phyloP scores from a whole-genome alignment of 2,329 filamentous ascomycete species.

The Pseudocercospora vitis region DNA sequence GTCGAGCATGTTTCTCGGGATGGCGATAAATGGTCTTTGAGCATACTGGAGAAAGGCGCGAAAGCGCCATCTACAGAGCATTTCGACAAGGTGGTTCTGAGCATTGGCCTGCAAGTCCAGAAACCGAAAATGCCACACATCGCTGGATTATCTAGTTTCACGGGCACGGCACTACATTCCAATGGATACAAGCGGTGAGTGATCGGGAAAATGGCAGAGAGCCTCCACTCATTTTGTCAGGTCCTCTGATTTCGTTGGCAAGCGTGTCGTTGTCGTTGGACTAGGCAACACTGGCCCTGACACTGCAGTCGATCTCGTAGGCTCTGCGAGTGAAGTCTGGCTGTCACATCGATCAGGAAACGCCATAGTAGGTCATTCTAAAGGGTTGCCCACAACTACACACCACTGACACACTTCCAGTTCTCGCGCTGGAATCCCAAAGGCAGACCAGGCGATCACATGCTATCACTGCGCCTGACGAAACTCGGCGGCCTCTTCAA shows the following conservation, averaged over 20 bases:
- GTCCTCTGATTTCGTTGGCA: constrained; percentile 4
- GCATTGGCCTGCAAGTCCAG: constrained; percentile 11
- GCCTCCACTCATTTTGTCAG: neutral
- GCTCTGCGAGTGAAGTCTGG: constrained; percentile 12
- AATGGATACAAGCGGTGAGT: constrained; percentile 12
- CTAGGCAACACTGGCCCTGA: constrained; percentile 14
- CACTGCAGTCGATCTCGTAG: constrained; percentile 13
- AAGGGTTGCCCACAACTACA: neutral
- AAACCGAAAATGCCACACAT: constrained; percentile 5
- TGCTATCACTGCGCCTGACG: constrained; percentile 3
- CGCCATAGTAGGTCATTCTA: neutral
- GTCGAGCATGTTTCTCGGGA: constrained; percentile 2
- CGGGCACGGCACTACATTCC: constrained; percentile 11
- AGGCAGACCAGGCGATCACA: constrained; percentile 14
- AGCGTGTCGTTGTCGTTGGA: constrained; percentile 12
- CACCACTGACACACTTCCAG: neutral
- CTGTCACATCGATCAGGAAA: constrained; percentile 13
- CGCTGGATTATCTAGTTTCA: constrained; percentile 7
- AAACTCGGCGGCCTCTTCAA: constrained; percentile 11
- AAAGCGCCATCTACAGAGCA: neutral
- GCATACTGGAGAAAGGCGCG: neutral
- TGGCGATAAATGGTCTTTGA: constrained; percentile 1
- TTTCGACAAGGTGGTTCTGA: constrained; percentile 14
- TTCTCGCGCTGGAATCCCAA: constrained; percentile 8
- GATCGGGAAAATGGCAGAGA: too few relatives aligned